A percentile compares a stretch with the other conserved stretches of the same genome.
Conservation (phyloP, 2,329 filamentous ascomycete species). For the Alternaria sp. region DNA sequence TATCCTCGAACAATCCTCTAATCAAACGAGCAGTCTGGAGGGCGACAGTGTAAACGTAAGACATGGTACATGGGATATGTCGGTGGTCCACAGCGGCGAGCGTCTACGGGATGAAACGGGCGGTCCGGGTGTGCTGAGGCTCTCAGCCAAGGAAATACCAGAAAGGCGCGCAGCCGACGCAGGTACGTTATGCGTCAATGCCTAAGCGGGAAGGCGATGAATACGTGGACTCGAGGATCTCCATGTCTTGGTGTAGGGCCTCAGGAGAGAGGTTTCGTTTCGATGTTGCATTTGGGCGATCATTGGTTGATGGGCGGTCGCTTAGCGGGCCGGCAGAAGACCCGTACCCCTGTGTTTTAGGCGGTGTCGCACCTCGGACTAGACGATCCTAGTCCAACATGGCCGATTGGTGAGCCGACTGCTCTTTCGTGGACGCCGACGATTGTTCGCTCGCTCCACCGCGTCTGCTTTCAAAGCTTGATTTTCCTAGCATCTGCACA, state of each 20-base stretch:
- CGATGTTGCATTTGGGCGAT: constrained; percentile 15
- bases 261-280: constrained; percentile 41
- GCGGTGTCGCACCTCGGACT: constrained; percentile 43
- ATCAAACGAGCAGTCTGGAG: constrained; percentile 41
- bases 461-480: no score
- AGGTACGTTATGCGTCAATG: constrained; percentile 41
- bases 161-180: constrained; percentile 24
- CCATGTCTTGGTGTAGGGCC: constrained; percentile 23
- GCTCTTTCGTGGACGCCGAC: no score
- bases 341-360: constrained; percentile 39
- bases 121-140: constrained; percentile 29
- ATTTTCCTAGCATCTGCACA: no score
- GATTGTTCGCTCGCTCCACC: no score
- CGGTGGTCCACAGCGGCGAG: constrained; percentile 37
- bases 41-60: constrained; percentile 30
- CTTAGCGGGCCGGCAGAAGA: constrained; percentile 34
- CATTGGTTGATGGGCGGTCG: constrained; percentile 50
- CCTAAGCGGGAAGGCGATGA: constrained; percentile 27
- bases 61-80: constrained; percentile 32
- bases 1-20: constrained; percentile 35
- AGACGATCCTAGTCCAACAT: no score
- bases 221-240: constrained; percentile 19
- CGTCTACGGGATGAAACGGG: constrained; percentile 45
- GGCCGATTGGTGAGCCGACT: no score
- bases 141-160: constrained; percentile 43